A percentile compares a stretch with the other conserved stretches of the same genome.
These are phyloP conservation scores for Cyberlindnera euphorbiae DNA, from an alignment of 805 yeast species.

Conservation along the genomic window DNA sequence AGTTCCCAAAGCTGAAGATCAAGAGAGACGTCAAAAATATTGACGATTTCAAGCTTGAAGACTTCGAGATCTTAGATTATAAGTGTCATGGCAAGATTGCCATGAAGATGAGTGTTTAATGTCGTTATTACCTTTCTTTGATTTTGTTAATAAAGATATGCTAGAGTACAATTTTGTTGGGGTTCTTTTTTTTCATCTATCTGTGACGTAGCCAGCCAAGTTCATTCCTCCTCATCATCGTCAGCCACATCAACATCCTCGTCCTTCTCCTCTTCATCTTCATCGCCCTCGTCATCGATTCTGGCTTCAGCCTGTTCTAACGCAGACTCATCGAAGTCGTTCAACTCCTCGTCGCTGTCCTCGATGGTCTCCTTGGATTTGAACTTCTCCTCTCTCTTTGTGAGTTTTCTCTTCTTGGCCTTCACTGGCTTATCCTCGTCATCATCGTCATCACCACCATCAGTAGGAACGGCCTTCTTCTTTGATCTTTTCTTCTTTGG, in stretches of 20 bases:
- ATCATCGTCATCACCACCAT: slow-evolving; percentile 14
- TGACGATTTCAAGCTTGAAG: slow-evolving; percentile 86
- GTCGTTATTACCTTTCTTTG: no score
- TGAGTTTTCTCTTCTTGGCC: slow-evolving; percentile 63
- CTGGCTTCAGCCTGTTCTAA: slow-evolving; percentile 20
- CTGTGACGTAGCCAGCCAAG: no score
- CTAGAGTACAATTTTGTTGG: background rate
- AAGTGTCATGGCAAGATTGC: slow-evolving; percentile 79
- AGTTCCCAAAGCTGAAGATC: slow-evolving; percentile 75
- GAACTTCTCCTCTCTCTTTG: slow-evolving; percentile 34
- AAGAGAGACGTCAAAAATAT: slow-evolving; percentile 63
- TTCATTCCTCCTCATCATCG: slow-evolving; percentile 3
- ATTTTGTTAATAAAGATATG: background rate
- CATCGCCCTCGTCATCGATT: slow-evolving; percentile 15
- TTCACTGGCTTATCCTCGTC: slow-evolving; percentile 21
- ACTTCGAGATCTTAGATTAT: slow-evolving; percentile 76
- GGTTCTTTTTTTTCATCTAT: no score
- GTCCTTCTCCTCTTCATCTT: slow-evolving; percentile 7
- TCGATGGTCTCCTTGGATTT: slow-evolving; percentile 35
- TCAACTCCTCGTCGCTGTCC: slow-evolving; percentile 40
- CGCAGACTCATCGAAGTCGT: slow-evolving; percentile 19
- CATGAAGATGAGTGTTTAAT: slow-evolving; percentile 95
- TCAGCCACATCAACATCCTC: slow-evolving; percentile 14
- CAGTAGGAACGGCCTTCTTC: slow-evolving; percentile 1
- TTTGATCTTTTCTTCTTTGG: slow-evolving; percentile 5